These are phyloP conservation scores for Cyclanthera cordifolia DNA, from an alignment of 306 rosid species.

Conservation along the genomic window DNA sequence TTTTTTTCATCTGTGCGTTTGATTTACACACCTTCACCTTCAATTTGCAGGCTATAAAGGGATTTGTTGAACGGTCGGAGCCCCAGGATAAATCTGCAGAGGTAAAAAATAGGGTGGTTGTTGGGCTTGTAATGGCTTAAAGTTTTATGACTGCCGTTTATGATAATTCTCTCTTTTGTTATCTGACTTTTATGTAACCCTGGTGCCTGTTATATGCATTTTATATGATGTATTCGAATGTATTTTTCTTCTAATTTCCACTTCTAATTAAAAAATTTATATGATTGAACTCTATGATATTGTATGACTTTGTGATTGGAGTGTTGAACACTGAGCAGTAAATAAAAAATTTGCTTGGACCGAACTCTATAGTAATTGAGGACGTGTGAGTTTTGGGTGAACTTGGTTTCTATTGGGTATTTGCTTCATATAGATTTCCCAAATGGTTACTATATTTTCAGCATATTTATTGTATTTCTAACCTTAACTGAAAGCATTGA, in stretches of 20 bases:
- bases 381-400: background rate
- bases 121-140: background rate
- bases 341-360: background rate
- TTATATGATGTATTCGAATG: background rate
- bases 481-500: background rate
- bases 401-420: background rate
- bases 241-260: background rate
- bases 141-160: background rate
- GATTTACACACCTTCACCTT: conserved; percentile 10
- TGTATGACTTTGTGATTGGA: background rate
- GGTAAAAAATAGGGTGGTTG: conserved; percentile 27
- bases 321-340: background rate
- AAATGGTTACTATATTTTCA: background rate
- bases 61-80: conserved; percentile 40
- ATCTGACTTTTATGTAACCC: background rate
- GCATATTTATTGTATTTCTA: background rate
- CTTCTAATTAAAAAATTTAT: background rate
- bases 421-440: background rate
- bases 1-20: background rate
- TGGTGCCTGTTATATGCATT: no score
- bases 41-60: conserved; percentile 46
- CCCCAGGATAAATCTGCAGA: conserved; percentile 54
- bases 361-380: background rate
- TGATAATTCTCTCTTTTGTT: background rate
- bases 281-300: background rate